Evolutionary conservation across 495 filamentous ascomycete genomes (phyloP), one percentile per base, ranked within the genome.

Genomic region (Penicillium arizonense): DNA sequence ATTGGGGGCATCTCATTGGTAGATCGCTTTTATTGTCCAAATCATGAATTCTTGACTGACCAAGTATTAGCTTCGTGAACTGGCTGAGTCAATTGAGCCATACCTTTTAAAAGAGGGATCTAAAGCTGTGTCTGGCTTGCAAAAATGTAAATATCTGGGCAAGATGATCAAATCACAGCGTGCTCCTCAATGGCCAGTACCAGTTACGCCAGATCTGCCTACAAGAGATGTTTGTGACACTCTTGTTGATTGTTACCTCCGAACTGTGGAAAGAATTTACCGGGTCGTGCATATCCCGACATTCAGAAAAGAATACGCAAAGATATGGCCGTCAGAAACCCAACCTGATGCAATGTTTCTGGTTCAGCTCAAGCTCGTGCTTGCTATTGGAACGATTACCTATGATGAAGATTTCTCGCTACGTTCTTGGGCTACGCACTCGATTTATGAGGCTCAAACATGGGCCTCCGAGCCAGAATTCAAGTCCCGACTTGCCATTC

Each of bases 221-320:
- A 53, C 68, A 0, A 77, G 77, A 50, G 61, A 67, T 2, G 47
- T 82, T 13, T 74, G 79, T 12, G 66, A 74, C 35, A 23, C 46
- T 5, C 64, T 77, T 4, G 53, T 69, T 16, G 66, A 72, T 1
- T 70, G 68, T 2, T 70, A 78, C 37, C 67, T 76, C 2, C 71
- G 69, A 36, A 59, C 76, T 5, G 68, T 61, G 8, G 80, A 85
- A 47, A 45, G 43, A 0, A 62, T 82, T 49, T 68, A 83, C 53
- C 73, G 83, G 13, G 76, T 88, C 10, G 41, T 86, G 9, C 83
- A 86, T 52, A 60, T 82, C n/a, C 82, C 83, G 0, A 70, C 71
- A 0, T 86, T 89, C 53, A 74, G 59, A 57, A 59, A 58, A 12
- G 63, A 68, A 8, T 74, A 74, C 41, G 63, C 67, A 7, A 45